Conservation (phyloP, 2,329 filamentous ascomycete species). For the Sclerotiophoma versabilis region DNA sequence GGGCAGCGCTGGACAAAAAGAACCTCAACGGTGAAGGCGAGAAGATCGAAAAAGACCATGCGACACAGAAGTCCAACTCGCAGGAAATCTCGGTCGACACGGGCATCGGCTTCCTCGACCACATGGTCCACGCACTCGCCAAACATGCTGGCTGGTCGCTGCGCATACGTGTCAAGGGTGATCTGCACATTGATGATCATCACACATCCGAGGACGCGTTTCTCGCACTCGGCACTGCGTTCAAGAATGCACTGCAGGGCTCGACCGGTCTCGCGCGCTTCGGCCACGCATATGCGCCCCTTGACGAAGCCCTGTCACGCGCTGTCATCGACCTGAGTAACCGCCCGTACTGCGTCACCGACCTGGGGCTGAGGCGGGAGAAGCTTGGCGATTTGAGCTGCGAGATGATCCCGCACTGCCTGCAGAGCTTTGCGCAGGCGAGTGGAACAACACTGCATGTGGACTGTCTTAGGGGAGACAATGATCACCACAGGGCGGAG, state of each 20-base stretch:
- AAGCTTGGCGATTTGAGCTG: conserved; percentile 87
- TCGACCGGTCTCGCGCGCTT: conserved; percentile 87
- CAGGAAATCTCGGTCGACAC: conserved; percentile 90
- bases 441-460: conserved; percentile 94
- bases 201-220: conserved; percentile 97
- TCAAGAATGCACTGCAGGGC: conserved; percentile 78
- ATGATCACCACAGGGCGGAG: conserved; percentile 96
- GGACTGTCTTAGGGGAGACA: conserved; percentile 86
- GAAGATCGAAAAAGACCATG: conserved; percentile 67
- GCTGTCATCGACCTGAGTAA: conserved; percentile 96
- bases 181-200: conserved; percentile 97
- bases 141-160: conserved; percentile 97
- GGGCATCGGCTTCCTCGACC: conserved; percentile 96
- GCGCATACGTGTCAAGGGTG: conserved; percentile 80
- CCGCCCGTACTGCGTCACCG: conserved; percentile 82
- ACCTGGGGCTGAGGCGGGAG: conserved; percentile 86
- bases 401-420: conserved; percentile 96
- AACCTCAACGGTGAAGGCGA: conserved; percentile 41
- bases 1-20: conserved; percentile 56
- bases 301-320: conserved; percentile 93
- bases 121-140: conserved; percentile 96
- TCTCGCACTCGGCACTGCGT: conserved; percentile 86
- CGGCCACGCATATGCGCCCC: conserved; percentile 87
- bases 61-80: conserved; percentile 80
- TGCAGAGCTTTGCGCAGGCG: conserved; percentile 92